Percentiles rank a stretch among this genome's conserved stretches.
phyloP scores from a whole-genome alignment of 139 green algal genomes.

The Micractinium sp. region DNA sequence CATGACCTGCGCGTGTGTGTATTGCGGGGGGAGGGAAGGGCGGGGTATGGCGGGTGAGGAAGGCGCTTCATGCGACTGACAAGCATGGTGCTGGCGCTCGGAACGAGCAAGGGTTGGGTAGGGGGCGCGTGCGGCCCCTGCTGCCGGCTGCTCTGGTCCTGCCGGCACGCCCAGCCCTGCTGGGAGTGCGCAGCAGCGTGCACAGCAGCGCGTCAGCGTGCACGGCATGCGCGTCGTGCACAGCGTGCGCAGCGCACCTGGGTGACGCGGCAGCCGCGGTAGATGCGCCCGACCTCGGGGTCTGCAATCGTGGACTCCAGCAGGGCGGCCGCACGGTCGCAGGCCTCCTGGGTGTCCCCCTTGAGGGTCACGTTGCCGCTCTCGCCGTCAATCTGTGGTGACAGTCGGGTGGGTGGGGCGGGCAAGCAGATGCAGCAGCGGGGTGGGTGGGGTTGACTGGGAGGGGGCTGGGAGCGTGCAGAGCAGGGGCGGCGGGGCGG shows the following conservation, averaged over 20 bases:
- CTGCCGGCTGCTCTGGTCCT: not conserved
- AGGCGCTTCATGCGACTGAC: not conserved
- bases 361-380: conserved; percentile 41
- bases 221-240: not conserved
- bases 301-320: conserved; percentile 36
- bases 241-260: not conserved
- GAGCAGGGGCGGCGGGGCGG: too few relatives aligned
- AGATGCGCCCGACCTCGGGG: conserved; percentile 50
- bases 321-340: conserved; percentile 29
- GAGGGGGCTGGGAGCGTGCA: too few relatives aligned
- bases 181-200: too few relatives aligned
- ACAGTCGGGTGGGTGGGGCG: not conserved
- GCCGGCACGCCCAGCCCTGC: too few relatives aligned
- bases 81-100: not conserved
- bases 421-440: not conserved
- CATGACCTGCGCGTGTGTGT: conserved; percentile 13
- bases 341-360: conserved; percentile 33
- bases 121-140: not conserved
- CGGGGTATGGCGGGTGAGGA: not conserved
- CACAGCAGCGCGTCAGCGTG: too few relatives aligned
- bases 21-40: not conserved
- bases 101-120: too few relatives aligned
- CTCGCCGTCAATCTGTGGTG: conserved; percentile 26
- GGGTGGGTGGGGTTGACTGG: not conserved
- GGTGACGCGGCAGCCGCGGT: conserved; percentile 35